Percentiles rank a stretch among this genome's conserved stretches.
Evolutionary conservation across 352 stramenopile genomes (phyloP).

Genomic region (Nothophytophthora sp.): DNA sequence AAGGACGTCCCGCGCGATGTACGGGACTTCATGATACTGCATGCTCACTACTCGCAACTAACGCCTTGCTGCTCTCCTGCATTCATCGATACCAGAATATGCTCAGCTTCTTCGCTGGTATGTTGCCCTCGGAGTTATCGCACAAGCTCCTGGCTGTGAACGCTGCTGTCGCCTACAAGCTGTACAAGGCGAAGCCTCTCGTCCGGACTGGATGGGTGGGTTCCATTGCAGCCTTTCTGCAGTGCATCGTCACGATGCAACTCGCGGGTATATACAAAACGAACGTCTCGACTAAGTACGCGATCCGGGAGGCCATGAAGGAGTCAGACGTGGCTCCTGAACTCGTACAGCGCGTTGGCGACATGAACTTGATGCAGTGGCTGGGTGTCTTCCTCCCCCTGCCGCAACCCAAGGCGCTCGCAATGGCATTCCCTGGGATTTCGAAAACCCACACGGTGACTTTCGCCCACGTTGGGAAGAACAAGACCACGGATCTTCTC

Average conservation of each 20-base stretch:
- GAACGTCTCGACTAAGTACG: slow-evolving; percentile 36
- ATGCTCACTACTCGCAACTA: no score
- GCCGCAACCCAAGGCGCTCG: slow-evolving; percentile 39
- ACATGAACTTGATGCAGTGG: slow-evolving; percentile 38
- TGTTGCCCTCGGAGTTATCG: slow-evolving; percentile 42
- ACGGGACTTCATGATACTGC: no score
- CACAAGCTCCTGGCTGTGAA: slow-evolving; percentile 47
- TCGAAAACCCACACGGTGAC: slow-evolving; percentile 35
- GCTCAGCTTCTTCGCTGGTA: slow-evolving; percentile 38
- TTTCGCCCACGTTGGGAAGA: slow-evolving; percentile 41
- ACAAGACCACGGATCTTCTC: slow-evolving; percentile 40
- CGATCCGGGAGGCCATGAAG: slow-evolving; percentile 34
- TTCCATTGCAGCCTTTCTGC: slow-evolving; percentile 29
- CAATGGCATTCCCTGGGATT: slow-evolving; percentile 37
- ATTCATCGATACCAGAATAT: slow-evolving; percentile 46
- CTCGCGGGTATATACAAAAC: slow-evolving; percentile 32
- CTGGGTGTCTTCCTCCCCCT: slow-evolving; percentile 45
- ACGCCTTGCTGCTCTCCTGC: no score
- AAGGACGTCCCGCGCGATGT: no score
- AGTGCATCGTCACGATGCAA: slow-evolving; percentile 36
- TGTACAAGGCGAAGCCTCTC: slow-evolving; percentile 24
- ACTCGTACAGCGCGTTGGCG: slow-evolving; percentile 27
- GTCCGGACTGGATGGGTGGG: slow-evolving; percentile 39
- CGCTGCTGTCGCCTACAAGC: slow-evolving; percentile 27
- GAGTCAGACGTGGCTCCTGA: slow-evolving; percentile 23